A percentile compares a stretch with the other conserved stretches of the same genome.
These are phyloP conservation scores for Cyberlindnera amylophila DNA, from an alignment of 805 yeast species.

Conservation along the genomic window DNA sequence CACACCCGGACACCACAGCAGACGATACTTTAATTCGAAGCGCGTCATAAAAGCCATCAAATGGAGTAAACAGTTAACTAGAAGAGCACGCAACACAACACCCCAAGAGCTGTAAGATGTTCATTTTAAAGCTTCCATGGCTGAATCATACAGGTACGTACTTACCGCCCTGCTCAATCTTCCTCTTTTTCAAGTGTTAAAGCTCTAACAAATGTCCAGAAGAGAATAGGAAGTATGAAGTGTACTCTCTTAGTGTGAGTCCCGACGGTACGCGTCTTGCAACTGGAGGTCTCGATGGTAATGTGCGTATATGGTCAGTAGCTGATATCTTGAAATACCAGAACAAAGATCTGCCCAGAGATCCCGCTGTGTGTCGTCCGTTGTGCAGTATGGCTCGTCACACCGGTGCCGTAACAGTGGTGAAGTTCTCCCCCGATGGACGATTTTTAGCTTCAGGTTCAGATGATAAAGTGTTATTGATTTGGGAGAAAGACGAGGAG, in stretches of 20 bases:
- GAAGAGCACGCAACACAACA: not conserved
- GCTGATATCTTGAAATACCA: slow-evolving; percentile 44
- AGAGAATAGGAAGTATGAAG: slow-evolving; percentile 76
- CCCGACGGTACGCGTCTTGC: slow-evolving; percentile 84
- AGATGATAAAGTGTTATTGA: slow-evolving; percentile 85
- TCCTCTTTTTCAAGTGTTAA: not conserved
- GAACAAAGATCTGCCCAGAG: slow-evolving; percentile 25
- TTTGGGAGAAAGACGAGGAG: slow-evolving; percentile 89
- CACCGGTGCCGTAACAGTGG: slow-evolving; percentile 94
- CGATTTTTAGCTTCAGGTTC: slow-evolving; percentile 90
- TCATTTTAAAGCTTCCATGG: slow-evolving; percentile 69
- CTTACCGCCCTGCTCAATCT: not conserved
- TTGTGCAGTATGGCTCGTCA: slow-evolving; percentile 91
- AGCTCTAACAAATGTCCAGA: slow-evolving; percentile 37
- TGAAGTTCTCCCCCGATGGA: slow-evolving; percentile 89
- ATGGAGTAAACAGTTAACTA: not conserved
- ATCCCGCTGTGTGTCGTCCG: slow-evolving; percentile 44
- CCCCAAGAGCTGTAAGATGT: slow-evolving; percentile 37
- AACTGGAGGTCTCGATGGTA: slow-evolving; percentile 92
- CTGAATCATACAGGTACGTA: slow-evolving; percentile 50
- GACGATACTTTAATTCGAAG: too few relatives aligned
- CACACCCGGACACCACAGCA: too few relatives aligned
- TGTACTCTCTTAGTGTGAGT: slow-evolving; percentile 77
- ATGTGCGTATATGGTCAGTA: slow-evolving; percentile 84
- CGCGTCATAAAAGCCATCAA: too few relatives aligned